Conservation (phyloP, 257 asterid genomes). For the Nemophila menziesii region DNA sequence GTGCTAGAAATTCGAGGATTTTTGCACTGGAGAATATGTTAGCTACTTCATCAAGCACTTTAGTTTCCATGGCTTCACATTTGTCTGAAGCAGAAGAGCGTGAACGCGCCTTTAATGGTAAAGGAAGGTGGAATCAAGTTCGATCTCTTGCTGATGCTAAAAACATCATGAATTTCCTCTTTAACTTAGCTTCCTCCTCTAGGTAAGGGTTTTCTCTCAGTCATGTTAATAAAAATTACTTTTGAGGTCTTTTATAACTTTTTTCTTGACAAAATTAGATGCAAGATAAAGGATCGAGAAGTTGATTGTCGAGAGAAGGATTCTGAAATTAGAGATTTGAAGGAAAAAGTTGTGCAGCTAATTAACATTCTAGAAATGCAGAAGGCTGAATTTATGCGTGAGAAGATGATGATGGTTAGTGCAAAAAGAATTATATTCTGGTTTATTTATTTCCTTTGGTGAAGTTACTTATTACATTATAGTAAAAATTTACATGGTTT, state of each 20-base stretch:
- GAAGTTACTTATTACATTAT: not conserved
- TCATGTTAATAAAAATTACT: not conserved
- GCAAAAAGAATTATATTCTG: slow-evolving; percentile 3
- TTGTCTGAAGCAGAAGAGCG: slow-evolving; percentile 97
- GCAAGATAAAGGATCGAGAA: slow-evolving; percentile 66
- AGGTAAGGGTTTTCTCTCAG: slow-evolving; percentile 34
- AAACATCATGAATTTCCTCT: slow-evolving; percentile 72
- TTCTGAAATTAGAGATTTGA: slow-evolving; percentile 67
- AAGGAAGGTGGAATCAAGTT: slow-evolving; percentile 94
- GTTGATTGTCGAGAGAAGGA: slow-evolving; percentile 86
- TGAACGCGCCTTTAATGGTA: slow-evolving; percentile 83
- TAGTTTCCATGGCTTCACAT: slow-evolving; percentile 94
- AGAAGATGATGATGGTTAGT: slow-evolving; percentile 62
- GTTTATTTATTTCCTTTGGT: not conserved
- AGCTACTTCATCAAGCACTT: slow-evolving; percentile 79
- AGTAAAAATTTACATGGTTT: not conserved
- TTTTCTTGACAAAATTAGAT: slow-evolving; percentile 31
- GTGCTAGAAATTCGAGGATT: slow-evolving; percentile 88
- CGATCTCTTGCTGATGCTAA: slow-evolving; percentile 82
- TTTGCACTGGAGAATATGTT: slow-evolving; percentile 93
- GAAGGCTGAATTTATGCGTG: slow-evolving; percentile 55
- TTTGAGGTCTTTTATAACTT: slow-evolving; percentile 5
- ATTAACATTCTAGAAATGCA: slow-evolving; percentile 52
- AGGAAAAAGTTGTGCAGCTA: slow-evolving; percentile 72
- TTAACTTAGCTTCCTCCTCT: slow-evolving; percentile 66